These are phyloP conservation scores for Prunus dulcis DNA, from an alignment of 306 rosid genomes.

Conservation along the genomic window DNA sequence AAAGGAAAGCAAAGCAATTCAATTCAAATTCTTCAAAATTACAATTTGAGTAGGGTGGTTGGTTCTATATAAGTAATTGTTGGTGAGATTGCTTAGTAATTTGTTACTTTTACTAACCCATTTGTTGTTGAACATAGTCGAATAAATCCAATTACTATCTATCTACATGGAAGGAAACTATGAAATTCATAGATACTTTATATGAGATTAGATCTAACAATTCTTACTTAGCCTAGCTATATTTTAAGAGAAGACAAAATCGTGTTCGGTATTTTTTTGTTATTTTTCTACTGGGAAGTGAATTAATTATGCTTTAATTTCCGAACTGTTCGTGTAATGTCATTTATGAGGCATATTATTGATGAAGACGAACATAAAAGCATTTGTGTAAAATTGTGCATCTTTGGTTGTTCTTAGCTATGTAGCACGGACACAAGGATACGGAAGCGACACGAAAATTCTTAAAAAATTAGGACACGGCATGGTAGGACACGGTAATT, in stretches of 20 bases:
- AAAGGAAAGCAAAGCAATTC: background rate
- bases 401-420: no score
- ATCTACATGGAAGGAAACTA: background rate
- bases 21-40: background rate
- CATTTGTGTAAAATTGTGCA: background rate
- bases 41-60: background rate
- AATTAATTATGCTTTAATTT: background rate
- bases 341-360: background rate
- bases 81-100: background rate
- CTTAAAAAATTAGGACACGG: no score
- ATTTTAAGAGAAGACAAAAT: background rate
- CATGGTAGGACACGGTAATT: fast-evolving
- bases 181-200: conserved; percentile 14
- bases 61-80: background rate
- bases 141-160: conserved; percentile 17
- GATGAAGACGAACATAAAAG: background rate
- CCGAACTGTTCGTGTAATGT: background rate
- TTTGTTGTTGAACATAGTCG: conserved; percentile 50
- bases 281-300: background rate
- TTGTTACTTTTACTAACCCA: conserved; percentile 36
- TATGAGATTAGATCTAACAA: conserved; percentile 23
- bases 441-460: no score
- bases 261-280: background rate
- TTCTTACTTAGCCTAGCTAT: background rate
- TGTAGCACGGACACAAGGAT: no score